phyloP scores from a whole-genome alignment of 2,329 filamentous ascomycete species.

The Penicillium sp. region DNA sequence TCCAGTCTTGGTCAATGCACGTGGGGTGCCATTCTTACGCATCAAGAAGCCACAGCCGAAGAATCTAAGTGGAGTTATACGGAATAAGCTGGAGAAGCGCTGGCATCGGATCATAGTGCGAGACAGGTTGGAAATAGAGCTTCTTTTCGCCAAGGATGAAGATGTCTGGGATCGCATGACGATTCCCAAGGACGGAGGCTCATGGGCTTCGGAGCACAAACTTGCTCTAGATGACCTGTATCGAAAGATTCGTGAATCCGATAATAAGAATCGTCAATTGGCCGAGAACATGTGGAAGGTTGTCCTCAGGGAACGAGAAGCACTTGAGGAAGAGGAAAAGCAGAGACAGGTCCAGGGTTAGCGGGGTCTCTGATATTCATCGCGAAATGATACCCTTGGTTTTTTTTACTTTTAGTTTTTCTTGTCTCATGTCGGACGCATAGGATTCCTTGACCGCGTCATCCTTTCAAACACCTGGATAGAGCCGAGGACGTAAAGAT shows the following conservation, averaged over 20 bases:
- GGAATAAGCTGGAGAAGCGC: constrained; percentile 33
- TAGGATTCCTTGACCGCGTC: not conserved
- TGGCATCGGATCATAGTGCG: constrained; percentile 33
- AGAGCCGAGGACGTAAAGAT: not conserved
- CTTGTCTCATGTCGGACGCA: no score
- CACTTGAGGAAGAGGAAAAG: constrained; percentile 20
- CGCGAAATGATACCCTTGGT: not conserved
- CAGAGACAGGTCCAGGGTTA: constrained; percentile 3
- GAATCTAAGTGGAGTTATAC: constrained; percentile 36
- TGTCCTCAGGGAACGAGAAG: constrained; percentile 37
- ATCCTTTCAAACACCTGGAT: not conserved
- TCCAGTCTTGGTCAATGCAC: constrained; percentile 40
- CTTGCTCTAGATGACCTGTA: constrained; percentile 20
- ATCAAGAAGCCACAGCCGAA: constrained; percentile 44
- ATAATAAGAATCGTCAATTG: constrained; percentile 26
- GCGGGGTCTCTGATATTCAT: not conserved
- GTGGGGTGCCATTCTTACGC: constrained; percentile 41
- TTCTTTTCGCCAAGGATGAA: constrained; percentile 37
- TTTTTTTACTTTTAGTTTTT: not conserved
- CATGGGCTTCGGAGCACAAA: constrained; percentile 25
- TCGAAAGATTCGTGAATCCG: constrained; percentile 22
- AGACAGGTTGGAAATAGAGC: constrained; percentile 27
- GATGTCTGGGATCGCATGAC: constrained; percentile 41
- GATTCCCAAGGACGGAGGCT: constrained; percentile 12
- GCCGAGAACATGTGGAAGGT: constrained; percentile 38